Percentiles rank a stretch among this genome's conserved stretches.
These are phyloP conservation scores for Leptographium flavum DNA, from an alignment of 2,329 filamentous ascomycete species.

Conservation along the genomic window DNA sequence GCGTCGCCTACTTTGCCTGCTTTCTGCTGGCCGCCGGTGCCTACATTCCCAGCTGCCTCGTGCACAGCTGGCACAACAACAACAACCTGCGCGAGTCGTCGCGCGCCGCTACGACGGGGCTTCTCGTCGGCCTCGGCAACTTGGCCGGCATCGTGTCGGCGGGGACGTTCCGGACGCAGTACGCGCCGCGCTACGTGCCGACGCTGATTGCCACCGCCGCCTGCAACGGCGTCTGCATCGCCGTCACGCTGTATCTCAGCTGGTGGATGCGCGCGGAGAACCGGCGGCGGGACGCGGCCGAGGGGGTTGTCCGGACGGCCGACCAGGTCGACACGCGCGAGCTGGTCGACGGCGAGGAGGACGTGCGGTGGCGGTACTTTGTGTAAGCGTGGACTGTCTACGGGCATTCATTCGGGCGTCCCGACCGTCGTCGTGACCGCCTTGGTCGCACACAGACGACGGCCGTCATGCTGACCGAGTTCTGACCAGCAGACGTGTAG, in stretches of 20 bases:
- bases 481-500: too few species aligned
- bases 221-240: conserved; percentile 1
- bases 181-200: conserved; percentile 10
- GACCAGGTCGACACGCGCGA: not conserved
- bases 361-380: not conserved
- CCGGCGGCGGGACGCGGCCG: not conserved
- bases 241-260: not conserved
- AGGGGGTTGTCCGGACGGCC: not conserved
- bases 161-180: conserved; percentile 9
- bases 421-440: too few species aligned
- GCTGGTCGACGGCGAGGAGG: not conserved
- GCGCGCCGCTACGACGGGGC: conserved; percentile 10
- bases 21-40: conserved; percentile 9
- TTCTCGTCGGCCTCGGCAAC: conserved; percentile 13
- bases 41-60: conserved; percentile 9
- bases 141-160: conserved; percentile 10
- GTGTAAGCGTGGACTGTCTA: not conserved
- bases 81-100: conserved; percentile 13
- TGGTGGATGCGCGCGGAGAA: not conserved
- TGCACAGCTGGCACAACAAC: conserved; percentile 11
- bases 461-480: too few species aligned
- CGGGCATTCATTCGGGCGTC: too few species aligned
- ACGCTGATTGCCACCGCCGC: not conserved
- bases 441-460: too few species aligned
- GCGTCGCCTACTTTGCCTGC: conserved; percentile 10